phyloP scores from a whole-genome alignment of 371 early-diverging fungal species.

The Circinella minor region DNA sequence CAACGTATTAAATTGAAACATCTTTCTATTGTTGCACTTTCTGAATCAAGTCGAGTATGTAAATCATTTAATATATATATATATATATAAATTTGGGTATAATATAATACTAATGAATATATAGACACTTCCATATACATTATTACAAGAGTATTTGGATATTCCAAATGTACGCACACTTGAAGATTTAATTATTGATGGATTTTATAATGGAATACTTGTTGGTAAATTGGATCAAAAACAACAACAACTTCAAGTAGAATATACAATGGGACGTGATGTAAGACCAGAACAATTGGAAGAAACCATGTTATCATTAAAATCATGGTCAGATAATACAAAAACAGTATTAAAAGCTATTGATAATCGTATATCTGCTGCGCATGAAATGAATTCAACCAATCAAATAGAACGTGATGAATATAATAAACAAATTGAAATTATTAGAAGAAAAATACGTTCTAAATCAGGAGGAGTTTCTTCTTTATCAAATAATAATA shows the following conservation, averaged over 20 bases:
- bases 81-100: not conserved
- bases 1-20: conserved; percentile 78
- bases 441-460: conserved; percentile 20
- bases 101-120: not conserved
- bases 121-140: conserved; percentile 69
- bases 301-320: conserved; percentile 58
- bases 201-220: conserved; percentile 79
- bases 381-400: conserved; percentile 55
- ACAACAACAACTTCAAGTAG: conserved; percentile 73
- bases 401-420: conserved; percentile 61
- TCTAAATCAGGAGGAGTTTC: too few species aligned
- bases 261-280: conserved; percentile 85
- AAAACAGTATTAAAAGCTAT: conserved; percentile 66
- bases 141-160: conserved; percentile 69
- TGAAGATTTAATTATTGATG: conserved; percentile 87
- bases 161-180: conserved; percentile 78
- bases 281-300: conserved; percentile 67
- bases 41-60: conserved; percentile 64
- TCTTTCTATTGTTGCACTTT: conserved; percentile 77
- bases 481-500: not conserved
- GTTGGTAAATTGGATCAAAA: conserved; percentile 85
- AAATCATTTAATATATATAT: conserved; percentile 10
- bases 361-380: conserved; percentile 64
- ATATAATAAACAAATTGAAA: conserved; percentile 52
- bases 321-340: conserved; percentile 64